Conservation (phyloP, 108 stramenopile species). For the Cylindrotheca fusiformis region DNA sequence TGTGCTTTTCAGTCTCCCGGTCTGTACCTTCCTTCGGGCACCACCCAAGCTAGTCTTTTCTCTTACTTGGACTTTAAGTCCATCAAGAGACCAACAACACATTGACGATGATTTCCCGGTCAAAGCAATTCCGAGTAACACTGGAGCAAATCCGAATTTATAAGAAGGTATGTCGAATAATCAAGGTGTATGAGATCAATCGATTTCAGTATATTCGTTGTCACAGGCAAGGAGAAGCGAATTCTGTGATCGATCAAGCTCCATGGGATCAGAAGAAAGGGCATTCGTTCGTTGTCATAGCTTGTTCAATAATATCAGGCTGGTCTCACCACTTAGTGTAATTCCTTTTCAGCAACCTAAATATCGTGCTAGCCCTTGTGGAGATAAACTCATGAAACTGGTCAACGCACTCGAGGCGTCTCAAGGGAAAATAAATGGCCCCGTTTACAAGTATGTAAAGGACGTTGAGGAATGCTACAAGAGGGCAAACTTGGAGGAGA, state of each 20-base stretch:
- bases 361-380: slow-evolving; percentile 43
- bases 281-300: not conserved
- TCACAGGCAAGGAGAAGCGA: not conserved
- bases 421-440: slow-evolving; percentile 53
- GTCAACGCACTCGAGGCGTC: slow-evolving; percentile 73
- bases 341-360: slow-evolving; percentile 33
- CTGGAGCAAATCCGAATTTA: slow-evolving; percentile 76
- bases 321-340: not conserved
- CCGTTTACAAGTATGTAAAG: slow-evolving; percentile 79
- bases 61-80: too few relatives aligned
- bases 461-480: slow-evolving; percentile 59
- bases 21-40: too few relatives aligned
- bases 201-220: not conserved
- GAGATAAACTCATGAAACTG: slow-evolving; percentile 67
- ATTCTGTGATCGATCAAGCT: not conserved
- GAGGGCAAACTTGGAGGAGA: slow-evolving; percentile 24
- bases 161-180: slow-evolving; percentile 39
- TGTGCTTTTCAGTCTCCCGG: too few relatives aligned
- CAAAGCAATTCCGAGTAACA: slow-evolving; percentile 63
- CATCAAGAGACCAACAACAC: not conserved
- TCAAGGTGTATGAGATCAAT: slow-evolving; percentile 13
- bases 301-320: not conserved
- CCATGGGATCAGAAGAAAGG: not conserved
- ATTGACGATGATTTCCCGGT: slow-evolving; percentile 14
- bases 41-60: too few relatives aligned